A percentile compares a stretch with the other conserved stretches of the same genome.
Conservation (phyloP, 331 rosid genomes). For the Pyrus hybrid region DNA sequence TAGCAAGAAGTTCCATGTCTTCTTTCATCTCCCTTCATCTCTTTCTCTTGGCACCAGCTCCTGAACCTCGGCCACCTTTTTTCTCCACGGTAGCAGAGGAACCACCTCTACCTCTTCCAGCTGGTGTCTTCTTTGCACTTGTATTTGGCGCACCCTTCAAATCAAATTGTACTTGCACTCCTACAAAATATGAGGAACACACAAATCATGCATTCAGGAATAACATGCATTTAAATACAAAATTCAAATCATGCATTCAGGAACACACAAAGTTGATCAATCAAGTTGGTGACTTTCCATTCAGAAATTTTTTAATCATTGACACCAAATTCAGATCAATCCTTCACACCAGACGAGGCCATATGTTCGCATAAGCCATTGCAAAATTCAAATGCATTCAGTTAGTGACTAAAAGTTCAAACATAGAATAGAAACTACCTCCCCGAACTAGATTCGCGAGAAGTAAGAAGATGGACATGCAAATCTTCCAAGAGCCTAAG, state of each 20-base stretch:
- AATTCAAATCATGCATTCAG: no score
- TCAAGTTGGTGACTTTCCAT: no score
- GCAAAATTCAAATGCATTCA: neutral
- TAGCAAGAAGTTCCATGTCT: no score
- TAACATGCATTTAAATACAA: no score
- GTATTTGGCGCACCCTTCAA: slow-evolving; percentile 61
- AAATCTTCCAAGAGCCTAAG: slow-evolving; percentile 83
- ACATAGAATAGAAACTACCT: slow-evolving; percentile 43
- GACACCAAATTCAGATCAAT: no score
- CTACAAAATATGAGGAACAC: neutral
- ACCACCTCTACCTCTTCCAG: slow-evolving; percentile 61
- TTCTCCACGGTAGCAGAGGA: slow-evolving; percentile 12
- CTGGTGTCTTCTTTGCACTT: slow-evolving; percentile 49
- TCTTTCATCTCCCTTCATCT: no score
- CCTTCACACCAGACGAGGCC: no score
- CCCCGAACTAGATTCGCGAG: slow-evolving; percentile 70
- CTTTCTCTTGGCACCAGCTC: no score
- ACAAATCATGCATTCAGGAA: no score
- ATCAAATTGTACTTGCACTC: slow-evolving; percentile 64
- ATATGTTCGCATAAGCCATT: neutral
- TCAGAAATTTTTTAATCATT: no score
- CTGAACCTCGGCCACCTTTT: no score
- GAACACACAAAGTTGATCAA: no score
- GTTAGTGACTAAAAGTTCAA: slow-evolving; percentile 11
- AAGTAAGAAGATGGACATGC: slow-evolving; percentile 81